Conservation (phyloP, 2,329 filamentous ascomycete genomes). For the Lachnellula arida region DNA sequence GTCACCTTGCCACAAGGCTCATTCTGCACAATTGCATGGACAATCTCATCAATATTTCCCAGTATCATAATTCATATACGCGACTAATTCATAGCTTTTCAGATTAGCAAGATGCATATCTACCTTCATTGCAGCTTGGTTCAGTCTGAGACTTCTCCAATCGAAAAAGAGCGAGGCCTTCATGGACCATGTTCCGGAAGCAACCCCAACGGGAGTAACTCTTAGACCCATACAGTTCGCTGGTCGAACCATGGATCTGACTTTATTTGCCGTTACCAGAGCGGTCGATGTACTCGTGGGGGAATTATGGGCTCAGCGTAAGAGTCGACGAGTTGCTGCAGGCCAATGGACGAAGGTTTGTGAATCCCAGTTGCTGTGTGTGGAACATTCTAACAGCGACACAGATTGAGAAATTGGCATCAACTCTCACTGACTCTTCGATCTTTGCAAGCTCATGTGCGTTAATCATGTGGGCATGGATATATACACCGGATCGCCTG, state of each 20-base stretch:
- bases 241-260: conserved; percentile 76
- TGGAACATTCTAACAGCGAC: conserved; percentile 21
- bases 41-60: background rate
- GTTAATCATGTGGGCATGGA: conserved; percentile 85
- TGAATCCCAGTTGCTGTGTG: background rate
- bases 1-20: too few species aligned
- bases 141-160: conserved; percentile 53
- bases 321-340: conserved; percentile 39
- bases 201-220: conserved; percentile 23
- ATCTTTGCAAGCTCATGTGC: conserved; percentile 69
- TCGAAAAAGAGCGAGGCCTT: conserved; percentile 44
- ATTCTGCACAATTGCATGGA: too few species aligned
- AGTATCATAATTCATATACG: background rate
- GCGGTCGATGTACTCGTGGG: conserved; percentile 68
- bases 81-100: background rate
- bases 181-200: conserved; percentile 36
- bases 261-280: conserved; percentile 69
- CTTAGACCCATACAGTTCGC: conserved; percentile 39
- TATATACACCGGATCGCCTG: conserved; percentile 67
- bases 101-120: conserved; percentile 55
- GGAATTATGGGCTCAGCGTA: conserved; percentile 55
- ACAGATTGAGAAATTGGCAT: conserved; percentile 34
- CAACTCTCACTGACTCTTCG: conserved; percentile 55
- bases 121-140: conserved; percentile 54
- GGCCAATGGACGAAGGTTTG: conserved; percentile 45